Evolutionary conservation across 306 rosid genomes (phyloP).

Genomic region (Ormosia emarginata): DNA sequence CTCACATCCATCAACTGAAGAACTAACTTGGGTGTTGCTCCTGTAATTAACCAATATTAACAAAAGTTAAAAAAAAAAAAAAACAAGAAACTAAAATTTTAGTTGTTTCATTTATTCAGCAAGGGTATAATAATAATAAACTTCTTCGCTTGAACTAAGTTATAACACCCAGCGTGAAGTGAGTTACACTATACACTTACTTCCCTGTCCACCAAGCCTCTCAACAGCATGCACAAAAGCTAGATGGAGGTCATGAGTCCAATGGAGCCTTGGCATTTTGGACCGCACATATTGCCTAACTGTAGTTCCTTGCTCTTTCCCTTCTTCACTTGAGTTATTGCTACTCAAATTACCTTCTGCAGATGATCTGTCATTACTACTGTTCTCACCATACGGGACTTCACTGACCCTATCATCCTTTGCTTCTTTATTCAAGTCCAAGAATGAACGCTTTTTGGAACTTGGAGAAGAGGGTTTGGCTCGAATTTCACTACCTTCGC

Average conservation of each 20-base stretch:
- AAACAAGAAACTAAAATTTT: background rate
- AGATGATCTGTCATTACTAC: slow-evolving; percentile 9
- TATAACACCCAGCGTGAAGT: background rate
- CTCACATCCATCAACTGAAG: slow-evolving; percentile 85
- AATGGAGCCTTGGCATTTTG: slow-evolving; percentile 87
- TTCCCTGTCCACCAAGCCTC: slow-evolving; percentile 82
- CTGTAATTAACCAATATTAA: slow-evolving; percentile 27
- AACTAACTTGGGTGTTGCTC: slow-evolving; percentile 97
- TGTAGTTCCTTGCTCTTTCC: slow-evolving; percentile 31
- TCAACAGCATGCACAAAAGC: slow-evolving; percentile 84
- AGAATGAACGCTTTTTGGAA: slow-evolving; percentile 40
- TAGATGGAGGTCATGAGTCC: slow-evolving; percentile 92
- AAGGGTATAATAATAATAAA: too few relatives aligned
- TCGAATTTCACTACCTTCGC: slow-evolving; percentile 1
- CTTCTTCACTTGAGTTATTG: slow-evolving; percentile 36
- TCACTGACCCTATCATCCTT: background rate
- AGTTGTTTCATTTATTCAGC: background rate
- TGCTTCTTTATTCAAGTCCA: slow-evolving; percentile 60
- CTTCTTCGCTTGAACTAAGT: background rate
- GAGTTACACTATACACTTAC: slow-evolving; percentile 38
- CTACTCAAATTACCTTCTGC: slow-evolving; percentile 30
- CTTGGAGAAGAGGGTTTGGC: slow-evolving; percentile 4
- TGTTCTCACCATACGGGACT: background rate
- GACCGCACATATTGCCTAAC: slow-evolving; percentile 79
- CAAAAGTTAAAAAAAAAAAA: background rate